Evolutionary conservation across 768 basidiomycete species (phyloP).

Genomic region (Collybiopsis confluens): DNA sequence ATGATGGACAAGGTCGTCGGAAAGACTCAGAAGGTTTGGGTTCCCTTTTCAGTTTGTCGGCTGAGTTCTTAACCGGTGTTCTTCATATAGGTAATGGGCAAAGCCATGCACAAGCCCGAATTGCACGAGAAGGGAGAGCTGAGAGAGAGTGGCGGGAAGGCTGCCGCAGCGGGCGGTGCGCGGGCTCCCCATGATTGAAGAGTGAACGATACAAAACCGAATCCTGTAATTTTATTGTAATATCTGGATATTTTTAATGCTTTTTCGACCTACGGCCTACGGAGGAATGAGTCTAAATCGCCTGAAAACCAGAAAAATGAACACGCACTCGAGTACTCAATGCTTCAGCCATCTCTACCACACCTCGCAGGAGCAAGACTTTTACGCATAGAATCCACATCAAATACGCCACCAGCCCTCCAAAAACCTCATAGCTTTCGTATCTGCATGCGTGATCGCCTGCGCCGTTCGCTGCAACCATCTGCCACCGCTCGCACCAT

Average conservation of each 20-base stretch:
- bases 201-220: neutral
- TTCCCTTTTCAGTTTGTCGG: neutral
- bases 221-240: too few species aligned
- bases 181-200: slow-evolving; percentile 37
- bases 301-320: neutral
- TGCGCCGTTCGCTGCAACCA: neutral
- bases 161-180: slow-evolving; percentile 35
- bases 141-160: slow-evolving; percentile 49
- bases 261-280: too few species aligned
- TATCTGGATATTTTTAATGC: too few species aligned
- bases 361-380: neutral
- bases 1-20: slow-evolving; percentile 53
- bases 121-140: slow-evolving; percentile 55
- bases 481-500: neutral
- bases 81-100: slow-evolving; percentile 41
- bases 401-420: neutral
- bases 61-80: neutral
- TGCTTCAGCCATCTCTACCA: neutral
- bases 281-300: neutral
- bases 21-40: slow-evolving; percentile 50
- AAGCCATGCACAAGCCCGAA: slow-evolving; percentile 41
- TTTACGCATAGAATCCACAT: neutral
- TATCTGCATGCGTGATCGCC: too few species aligned
- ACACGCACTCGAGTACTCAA: neutral
- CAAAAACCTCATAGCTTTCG: neutral